These are phyloP conservation scores for Wickerhamomyces mucosus DNA, from an alignment of 805 yeast species.

Conservation along the genomic window DNA sequence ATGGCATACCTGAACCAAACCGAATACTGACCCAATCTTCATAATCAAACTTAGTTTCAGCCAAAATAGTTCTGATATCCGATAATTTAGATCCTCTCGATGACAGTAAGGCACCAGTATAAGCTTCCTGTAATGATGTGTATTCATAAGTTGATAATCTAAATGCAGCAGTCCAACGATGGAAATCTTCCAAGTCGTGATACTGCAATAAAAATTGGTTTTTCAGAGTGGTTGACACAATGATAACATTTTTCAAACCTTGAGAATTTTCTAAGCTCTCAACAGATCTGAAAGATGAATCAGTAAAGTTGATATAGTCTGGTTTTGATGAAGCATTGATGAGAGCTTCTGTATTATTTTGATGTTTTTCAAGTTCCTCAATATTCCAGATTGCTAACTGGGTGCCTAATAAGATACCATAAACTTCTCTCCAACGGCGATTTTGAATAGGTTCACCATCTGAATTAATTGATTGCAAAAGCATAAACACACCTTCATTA, in stretches of 20 bases:
- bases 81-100: slow-evolving; percentile 85
- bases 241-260: slow-evolving; percentile 62
- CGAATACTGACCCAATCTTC: slow-evolving; percentile 94
- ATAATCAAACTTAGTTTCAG: slow-evolving; percentile 77
- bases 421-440: slow-evolving; percentile 86
- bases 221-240: slow-evolving; percentile 85
- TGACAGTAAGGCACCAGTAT: slow-evolving; percentile 87
- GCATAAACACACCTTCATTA: slow-evolving; percentile 67
- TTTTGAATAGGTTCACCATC: slow-evolving; percentile 78
- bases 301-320: slow-evolving; percentile 82
- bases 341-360: slow-evolving; percentile 34
- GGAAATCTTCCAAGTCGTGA: slow-evolving; percentile 51
- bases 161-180: slow-evolving; percentile 76
- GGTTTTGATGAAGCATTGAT: slow-evolving; percentile 64
- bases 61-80: slow-evolving; percentile 76
- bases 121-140: slow-evolving; percentile 82
- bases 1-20: slow-evolving; percentile 96
- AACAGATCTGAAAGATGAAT: slow-evolving; percentile 74
- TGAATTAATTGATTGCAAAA: slow-evolving; percentile 61
- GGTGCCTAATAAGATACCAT: slow-evolving; percentile 83
- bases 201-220: slow-evolving; percentile 81
- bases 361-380: slow-evolving; percentile 44
- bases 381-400: slow-evolving; percentile 93
- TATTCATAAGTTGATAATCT: slow-evolving; percentile 76
- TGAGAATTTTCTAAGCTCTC: slow-evolving; percentile 52